Conservation (phyloP, 148 eudicot species). For the Amaranthus cruentus region DNA sequence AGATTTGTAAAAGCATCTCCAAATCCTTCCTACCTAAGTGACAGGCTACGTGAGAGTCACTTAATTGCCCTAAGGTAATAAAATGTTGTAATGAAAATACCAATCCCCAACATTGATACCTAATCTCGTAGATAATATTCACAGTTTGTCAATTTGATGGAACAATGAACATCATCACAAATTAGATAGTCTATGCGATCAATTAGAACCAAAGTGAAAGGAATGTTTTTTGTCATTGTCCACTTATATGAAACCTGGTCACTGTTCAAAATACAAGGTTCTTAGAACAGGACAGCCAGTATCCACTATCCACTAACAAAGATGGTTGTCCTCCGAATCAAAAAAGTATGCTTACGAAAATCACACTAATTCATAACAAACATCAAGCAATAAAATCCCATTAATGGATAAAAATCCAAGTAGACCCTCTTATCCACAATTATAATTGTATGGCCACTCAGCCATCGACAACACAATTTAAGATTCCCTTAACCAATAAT, state of each 20-base stretch:
- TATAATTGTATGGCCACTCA: background rate
- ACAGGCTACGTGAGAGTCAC: too few species aligned
- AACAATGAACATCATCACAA: too few species aligned
- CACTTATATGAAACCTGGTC: too few species aligned
- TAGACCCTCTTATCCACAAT: background rate
- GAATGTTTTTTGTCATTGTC: background rate
- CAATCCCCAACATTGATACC: too few species aligned
- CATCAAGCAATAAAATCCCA: background rate
- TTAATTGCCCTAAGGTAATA: too few species aligned
- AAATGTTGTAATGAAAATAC: too few species aligned
- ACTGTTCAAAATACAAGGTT: background rate
- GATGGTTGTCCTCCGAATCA: background rate
- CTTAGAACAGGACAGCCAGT: background rate
- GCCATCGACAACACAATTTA: background rate
- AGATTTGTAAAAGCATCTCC: too few species aligned
- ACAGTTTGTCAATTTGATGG: too few species aligned
- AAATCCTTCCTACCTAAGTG: too few species aligned
- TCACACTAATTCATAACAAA: background rate
- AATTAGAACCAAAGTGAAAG: background rate
- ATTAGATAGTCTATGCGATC: too few species aligned
- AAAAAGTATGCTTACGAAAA: slow-evolving; percentile 6
- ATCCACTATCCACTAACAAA: background rate
- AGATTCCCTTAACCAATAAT: background rate
- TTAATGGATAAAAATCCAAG: background rate
- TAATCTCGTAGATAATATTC: too few species aligned